Evolutionary conservation across 75 land plant genomes (phyloP).

Genomic region (Cunninghamia lanceolata): DNA sequence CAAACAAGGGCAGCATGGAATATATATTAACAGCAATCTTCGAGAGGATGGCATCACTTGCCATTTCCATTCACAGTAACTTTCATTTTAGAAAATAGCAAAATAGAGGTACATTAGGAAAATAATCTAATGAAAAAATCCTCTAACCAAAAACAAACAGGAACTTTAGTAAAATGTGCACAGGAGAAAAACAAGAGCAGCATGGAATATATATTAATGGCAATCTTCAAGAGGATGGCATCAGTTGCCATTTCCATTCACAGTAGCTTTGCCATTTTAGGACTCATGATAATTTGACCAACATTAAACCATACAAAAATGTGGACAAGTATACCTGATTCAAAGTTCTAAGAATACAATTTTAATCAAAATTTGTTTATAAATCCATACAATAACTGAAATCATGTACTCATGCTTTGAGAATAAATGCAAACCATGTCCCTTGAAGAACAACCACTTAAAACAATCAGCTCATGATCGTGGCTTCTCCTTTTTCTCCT

Average conservation of each 20-base stretch:
- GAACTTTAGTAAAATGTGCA: too few species aligned
- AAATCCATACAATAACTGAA: neutral
- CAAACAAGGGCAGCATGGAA: too few species aligned
- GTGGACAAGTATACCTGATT: neutral
- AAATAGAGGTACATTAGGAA: neutral
- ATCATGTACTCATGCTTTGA: neutral
- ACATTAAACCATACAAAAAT: neutral
- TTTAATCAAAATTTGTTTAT: neutral
- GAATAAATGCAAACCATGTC: neutral
- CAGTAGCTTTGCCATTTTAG: neutral
- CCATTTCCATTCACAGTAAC: neutral
- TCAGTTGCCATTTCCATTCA: neutral
- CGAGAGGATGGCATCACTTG: too few species aligned
- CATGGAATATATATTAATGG: too few species aligned
- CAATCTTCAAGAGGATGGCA: too few species aligned
- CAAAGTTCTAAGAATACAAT: neutral
- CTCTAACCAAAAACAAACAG: too few species aligned
- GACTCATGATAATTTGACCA: too few species aligned
- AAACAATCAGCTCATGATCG: slow-evolving; percentile 31
- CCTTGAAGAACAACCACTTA: neutral
- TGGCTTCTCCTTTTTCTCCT: slow-evolving; percentile 84
- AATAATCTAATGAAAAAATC: too few species aligned
- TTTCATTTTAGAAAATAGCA: neutral
- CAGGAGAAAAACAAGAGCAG: too few species aligned
- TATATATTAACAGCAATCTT: too few species aligned